These are phyloP conservation scores for Lolium perenne DNA, from an alignment of 176 grass and related monocot species.

Conservation along the genomic window DNA sequence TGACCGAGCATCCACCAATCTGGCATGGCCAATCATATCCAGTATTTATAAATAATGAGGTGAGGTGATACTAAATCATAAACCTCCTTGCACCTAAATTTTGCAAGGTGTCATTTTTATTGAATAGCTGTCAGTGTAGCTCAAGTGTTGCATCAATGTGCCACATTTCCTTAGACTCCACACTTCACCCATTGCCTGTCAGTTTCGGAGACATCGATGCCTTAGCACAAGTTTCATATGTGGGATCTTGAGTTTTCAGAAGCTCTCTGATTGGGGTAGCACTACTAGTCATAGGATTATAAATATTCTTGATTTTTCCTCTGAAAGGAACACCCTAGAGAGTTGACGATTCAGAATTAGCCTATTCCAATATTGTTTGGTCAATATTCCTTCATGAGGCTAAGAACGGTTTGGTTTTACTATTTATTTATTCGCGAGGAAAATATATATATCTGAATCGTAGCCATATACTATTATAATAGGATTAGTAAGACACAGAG, in stretches of 20 bases:
- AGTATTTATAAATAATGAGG: constrained; percentile 70
- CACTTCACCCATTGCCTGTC: constrained; percentile 13
- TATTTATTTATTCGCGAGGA: constrained; percentile 1
- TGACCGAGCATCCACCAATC: constrained; percentile 53
- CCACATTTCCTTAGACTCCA: constrained; percentile 33
- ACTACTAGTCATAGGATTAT: constrained; percentile 25
- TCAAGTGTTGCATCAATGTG: constrained; percentile 26
- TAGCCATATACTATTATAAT: not conserved
- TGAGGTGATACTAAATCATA: constrained; percentile 34
- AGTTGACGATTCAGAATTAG: constrained; percentile 11
- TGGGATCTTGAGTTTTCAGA: constrained; percentile 37
- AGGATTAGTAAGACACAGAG: not conserved
- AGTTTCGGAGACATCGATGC: constrained; percentile 39
- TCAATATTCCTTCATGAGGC: constrained; percentile 37
- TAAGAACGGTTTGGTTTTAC: constrained; percentile 26
- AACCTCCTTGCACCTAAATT: not conserved
- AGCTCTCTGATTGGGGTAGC: constrained; percentile 34
- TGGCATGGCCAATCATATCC: constrained; percentile 61
- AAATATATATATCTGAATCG: not conserved
- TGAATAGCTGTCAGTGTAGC: constrained; percentile 32
- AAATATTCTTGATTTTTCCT: constrained; percentile 24
- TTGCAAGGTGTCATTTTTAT: constrained; percentile 15
- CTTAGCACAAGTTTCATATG: constrained; percentile 24
- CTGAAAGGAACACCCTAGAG: constrained; percentile 35
- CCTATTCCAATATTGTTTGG: constrained; percentile 24